Evolutionary conservation across 306 rosid genomes (phyloP).

Genomic region (Vigna unguiculata): DNA sequence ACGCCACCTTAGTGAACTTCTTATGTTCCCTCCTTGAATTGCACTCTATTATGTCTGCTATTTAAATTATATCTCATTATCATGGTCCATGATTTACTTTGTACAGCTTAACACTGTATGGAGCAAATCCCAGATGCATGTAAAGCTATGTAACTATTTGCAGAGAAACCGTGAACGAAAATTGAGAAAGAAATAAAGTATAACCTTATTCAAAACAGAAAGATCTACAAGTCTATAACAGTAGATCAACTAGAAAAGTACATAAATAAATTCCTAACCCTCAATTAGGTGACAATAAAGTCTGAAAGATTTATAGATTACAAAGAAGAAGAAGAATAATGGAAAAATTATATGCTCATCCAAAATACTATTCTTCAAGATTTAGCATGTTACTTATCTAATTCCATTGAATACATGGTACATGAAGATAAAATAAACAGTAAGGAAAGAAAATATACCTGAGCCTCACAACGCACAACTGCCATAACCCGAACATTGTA

Average conservation of each 20-base stretch:
- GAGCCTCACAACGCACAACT: slow-evolving; percentile 95
- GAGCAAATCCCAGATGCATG: slow-evolving; percentile 18
- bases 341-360: neutral
- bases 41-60: slow-evolving; percentile 9
- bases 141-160: slow-evolving; percentile 19
- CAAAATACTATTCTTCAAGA: neutral
- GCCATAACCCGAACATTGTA: slow-evolving; percentile 86
- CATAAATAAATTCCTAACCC: slow-evolving; percentile 17
- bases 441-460: slow-evolving; percentile 58
- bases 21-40: slow-evolving; percentile 19
- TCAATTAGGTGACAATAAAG: slow-evolving; percentile 26
- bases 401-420: slow-evolving; percentile 17
- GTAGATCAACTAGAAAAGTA: neutral
- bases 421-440: slow-evolving; percentile 24
- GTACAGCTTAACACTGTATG: neutral
- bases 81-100: slow-evolving; percentile 8
- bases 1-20: neutral
- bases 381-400: slow-evolving; percentile 26
- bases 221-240: neutral
- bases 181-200: neutral
- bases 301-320: neutral
- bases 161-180: neutral
- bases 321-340: neutral
- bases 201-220: slow-evolving; percentile 4
- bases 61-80: slow-evolving; percentile 18